Percentiles rank a stretch among this genome's conserved stretches.
phyloP scores from a whole-genome alignment of 1,284 basidiomycete species.

The Anthracocystis walkeri region DNA sequence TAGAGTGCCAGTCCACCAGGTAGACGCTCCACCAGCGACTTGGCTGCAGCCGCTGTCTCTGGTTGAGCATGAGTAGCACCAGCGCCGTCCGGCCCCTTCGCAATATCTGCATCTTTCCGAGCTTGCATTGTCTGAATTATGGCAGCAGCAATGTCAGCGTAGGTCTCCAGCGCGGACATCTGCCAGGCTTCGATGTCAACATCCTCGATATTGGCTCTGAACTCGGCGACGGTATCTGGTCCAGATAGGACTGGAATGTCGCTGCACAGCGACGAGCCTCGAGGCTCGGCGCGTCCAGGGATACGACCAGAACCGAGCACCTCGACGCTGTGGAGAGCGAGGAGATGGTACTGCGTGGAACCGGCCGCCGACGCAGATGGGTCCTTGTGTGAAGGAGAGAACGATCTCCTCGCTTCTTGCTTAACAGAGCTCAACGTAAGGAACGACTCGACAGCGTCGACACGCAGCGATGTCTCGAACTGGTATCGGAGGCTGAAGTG shows the following conservation, averaged over 20 bases:
- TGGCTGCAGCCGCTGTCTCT: conserved; percentile 1
- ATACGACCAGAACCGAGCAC: conserved; percentile 32
- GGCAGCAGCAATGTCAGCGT: conserved; percentile 27
- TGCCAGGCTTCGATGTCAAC: conserved; percentile 62
- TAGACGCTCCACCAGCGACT: conserved; percentile 50
- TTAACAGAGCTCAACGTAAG: conserved; percentile 23
- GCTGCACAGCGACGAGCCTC: conserved; percentile 16
- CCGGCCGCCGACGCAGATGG: conserved; percentile 15
- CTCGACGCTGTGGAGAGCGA: conserved; percentile 53
- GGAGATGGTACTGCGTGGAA: conserved; percentile 49
- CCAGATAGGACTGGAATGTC: conserved; percentile 34
- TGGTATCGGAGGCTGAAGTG: conserved; percentile 47
- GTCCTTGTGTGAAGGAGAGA: conserved; percentile 6
- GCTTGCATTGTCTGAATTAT: conserved; percentile 14
- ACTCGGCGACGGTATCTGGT: conserved; percentile 35
- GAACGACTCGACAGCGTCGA: conserved; percentile 55
- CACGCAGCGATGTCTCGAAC: conserved; percentile 39
- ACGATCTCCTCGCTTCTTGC: conserved; percentile 10
- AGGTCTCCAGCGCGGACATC: conserved; percentile 40
- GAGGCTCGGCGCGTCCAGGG: conserved; percentile 36
- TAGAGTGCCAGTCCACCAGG: conserved; percentile 49
- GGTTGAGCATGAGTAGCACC: not conserved
- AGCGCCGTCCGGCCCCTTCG: not conserved
- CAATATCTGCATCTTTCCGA: not conserved
- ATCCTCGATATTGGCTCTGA: conserved; percentile 53